phyloP scores from a whole-genome alignment of 345 rosid genomes.

The Acer campestre region DNA sequence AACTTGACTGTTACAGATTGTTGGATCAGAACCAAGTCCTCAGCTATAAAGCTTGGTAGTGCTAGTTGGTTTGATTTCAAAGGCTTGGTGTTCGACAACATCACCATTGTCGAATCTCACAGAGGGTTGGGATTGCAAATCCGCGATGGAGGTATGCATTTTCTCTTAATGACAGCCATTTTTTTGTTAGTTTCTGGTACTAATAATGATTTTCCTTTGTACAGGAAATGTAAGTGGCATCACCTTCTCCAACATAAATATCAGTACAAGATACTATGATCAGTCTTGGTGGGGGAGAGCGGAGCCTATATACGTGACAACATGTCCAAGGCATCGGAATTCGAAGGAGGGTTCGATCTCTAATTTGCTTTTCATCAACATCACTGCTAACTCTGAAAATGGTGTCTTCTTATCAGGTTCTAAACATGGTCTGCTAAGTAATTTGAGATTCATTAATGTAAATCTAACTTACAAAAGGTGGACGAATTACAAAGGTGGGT shows the following conservation, averaged over 20 bases:
- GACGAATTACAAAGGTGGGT: conserved; percentile 64
- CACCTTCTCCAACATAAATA: conserved; percentile 83
- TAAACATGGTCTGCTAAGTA: conserved; percentile 54
- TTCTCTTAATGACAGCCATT: background rate
- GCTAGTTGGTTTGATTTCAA: conserved; percentile 83
- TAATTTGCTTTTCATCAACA: conserved; percentile 63
- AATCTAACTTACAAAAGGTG: conserved; percentile 66
- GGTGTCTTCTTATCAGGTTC: conserved; percentile 88
- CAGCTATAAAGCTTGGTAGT: conserved; percentile 93
- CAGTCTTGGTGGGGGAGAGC: conserved; percentile 97
- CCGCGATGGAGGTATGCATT: conserved; percentile 82
- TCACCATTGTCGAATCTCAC: conserved; percentile 82
- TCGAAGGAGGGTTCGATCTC: conserved; percentile 67
- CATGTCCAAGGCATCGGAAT: conserved; percentile 55
- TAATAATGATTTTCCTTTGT: conserved; percentile 15
- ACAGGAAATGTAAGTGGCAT: conserved; percentile 83
- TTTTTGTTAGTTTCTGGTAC: conserved; percentile 3
- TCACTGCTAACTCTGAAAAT: conserved; percentile 71
- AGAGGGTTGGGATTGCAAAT: conserved; percentile 87
- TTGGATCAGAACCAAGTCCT: conserved; percentile 93
- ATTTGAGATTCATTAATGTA: conserved; percentile 69
- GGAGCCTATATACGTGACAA: conserved; percentile 89
- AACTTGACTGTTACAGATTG: conserved; percentile 79
- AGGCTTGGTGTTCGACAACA: conserved; percentile 69
- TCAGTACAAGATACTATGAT: conserved; percentile 83